Conservation (phyloP, 768 basidiomycete genomes). For the Sarcodon aspratus region DNA sequence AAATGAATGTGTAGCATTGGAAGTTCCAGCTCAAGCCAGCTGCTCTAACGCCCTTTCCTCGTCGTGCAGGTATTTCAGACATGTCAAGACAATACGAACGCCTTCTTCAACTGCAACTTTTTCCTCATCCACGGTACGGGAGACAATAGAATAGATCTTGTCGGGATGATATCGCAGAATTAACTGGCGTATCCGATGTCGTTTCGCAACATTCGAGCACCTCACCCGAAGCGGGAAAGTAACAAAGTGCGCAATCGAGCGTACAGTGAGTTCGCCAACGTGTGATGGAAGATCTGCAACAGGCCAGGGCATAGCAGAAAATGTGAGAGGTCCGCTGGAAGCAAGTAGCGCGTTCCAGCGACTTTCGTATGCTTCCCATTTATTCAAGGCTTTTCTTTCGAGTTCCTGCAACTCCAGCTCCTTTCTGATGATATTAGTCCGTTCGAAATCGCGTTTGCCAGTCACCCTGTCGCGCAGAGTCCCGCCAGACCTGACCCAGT, state of each 20-base stretch:
- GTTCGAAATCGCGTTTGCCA: slow-evolving; percentile 37
- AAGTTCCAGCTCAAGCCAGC: too few species aligned
- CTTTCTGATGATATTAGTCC: slow-evolving; percentile 34
- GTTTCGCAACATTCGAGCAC: slow-evolving; percentile 24
- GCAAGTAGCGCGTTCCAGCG: slow-evolving; percentile 34
- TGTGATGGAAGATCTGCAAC: slow-evolving; percentile 13
- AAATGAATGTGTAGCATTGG: too few species aligned
- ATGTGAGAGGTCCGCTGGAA: slow-evolving; percentile 20
- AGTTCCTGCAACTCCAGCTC: slow-evolving; percentile 34
- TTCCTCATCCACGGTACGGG: slow-evolving; percentile 32
- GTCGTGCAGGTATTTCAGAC: slow-evolving; percentile 22
- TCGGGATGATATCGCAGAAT: slow-evolving; percentile 64
- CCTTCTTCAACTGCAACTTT: slow-evolving; percentile 32
- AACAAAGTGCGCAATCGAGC: slow-evolving; percentile 37
- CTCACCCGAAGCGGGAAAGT: slow-evolving; percentile 32
- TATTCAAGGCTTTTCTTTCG: slow-evolving; percentile 23
- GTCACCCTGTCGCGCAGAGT: slow-evolving; percentile 32
- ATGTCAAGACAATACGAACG: slow-evolving; percentile 29
- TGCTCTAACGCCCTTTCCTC: neutral
- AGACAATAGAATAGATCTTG: slow-evolving; percentile 37
- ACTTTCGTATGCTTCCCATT: slow-evolving; percentile 44
- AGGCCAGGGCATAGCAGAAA: slow-evolving; percentile 58
- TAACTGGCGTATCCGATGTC: slow-evolving; percentile 42
- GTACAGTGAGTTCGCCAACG: slow-evolving; percentile 23
- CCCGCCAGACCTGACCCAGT: slow-evolving; percentile 51